Conservation (phyloP, 371 early-diverging fungal species). For the Rhizomucor pusillus region DNA sequence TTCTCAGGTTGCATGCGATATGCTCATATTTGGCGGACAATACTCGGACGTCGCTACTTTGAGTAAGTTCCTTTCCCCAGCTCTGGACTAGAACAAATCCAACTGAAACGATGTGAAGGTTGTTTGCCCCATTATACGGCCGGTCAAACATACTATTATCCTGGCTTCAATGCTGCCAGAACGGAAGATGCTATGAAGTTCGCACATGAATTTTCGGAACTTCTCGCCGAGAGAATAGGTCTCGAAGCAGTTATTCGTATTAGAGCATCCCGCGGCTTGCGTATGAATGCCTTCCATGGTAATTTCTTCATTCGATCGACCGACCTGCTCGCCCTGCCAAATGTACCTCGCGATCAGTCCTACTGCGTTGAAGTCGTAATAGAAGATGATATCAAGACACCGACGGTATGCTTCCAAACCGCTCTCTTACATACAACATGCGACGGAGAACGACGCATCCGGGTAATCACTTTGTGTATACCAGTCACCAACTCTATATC, state of each 20-base stretch:
- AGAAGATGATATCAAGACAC: slow-evolving; percentile 78
- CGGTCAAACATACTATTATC: slow-evolving; percentile 93
- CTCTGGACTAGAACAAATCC: background rate
- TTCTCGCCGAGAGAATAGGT: slow-evolving; percentile 81
- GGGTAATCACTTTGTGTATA: slow-evolving; percentile 90
- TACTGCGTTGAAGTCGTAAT: slow-evolving; percentile 90
- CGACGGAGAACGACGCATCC: slow-evolving; percentile 89
- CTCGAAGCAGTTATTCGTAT: slow-evolving; percentile 96
- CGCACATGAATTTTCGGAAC: slow-evolving; percentile 80
- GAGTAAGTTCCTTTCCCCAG: slow-evolving; percentile 33
- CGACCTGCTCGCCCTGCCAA: slow-evolving; percentile 91
- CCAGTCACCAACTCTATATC: slow-evolving; percentile 82
- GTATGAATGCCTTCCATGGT: slow-evolving; percentile 90
- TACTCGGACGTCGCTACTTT: slow-evolving; percentile 67
- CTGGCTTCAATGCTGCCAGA: slow-evolving; percentile 87
- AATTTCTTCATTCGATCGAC: slow-evolving; percentile 96
- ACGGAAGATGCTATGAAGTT: slow-evolving; percentile 88
- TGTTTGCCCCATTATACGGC: slow-evolving; percentile 92
- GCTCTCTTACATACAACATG: slow-evolving; percentile 92
- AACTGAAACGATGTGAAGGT: slow-evolving; percentile 18
- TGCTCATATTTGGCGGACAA: slow-evolving; percentile 68
- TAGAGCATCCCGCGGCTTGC: slow-evolving; percentile 86
- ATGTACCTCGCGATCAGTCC: slow-evolving; percentile 91
- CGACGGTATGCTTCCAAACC: slow-evolving; percentile 93
- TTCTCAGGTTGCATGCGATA: slow-evolving; percentile 89